Conservation (phyloP, 2,329 filamentous ascomycete genomes). For the Macrophomina pseudophaseolina region DNA sequence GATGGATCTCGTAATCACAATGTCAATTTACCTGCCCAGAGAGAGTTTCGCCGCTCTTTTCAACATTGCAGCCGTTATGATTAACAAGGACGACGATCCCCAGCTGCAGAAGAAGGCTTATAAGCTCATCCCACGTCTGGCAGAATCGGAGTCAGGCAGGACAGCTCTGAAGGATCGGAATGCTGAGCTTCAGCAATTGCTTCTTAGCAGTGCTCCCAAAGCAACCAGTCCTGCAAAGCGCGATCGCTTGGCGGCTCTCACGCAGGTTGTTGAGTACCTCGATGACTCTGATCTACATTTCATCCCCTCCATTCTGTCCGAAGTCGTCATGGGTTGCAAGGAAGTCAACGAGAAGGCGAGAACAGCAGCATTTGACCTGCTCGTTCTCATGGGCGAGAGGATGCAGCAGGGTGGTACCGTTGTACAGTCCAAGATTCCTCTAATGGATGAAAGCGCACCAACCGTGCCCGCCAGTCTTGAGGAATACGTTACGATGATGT, state of each 20-base stretch:
- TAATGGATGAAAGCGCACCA: constrained; percentile 83
- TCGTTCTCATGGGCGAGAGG: constrained; percentile 85
- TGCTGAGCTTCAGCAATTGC: constrained; percentile 77
- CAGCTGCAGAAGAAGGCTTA: constrained; percentile 99
- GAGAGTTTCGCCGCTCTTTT: constrained; percentile 86
- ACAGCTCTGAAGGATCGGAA: constrained; percentile 77
- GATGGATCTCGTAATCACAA: constrained; percentile 96
- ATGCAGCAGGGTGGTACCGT: constrained; percentile 78
- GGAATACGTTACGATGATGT: constrained; percentile 98
- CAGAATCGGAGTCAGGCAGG: constrained; percentile 77
- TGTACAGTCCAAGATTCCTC: constrained; percentile 81
- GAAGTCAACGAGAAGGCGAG: constrained; percentile 96
- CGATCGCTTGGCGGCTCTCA: constrained; percentile 83
- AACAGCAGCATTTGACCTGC: constrained; percentile 84
- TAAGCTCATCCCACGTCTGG: constrained; percentile 91
- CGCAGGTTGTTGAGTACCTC: constrained; percentile 78
- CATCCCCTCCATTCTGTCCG: constrained; percentile 86
- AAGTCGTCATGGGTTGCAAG: constrained; percentile 95
- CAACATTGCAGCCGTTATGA: constrained; percentile 80
- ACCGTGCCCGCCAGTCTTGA: constrained; percentile 81
- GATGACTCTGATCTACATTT: constrained; percentile 84
- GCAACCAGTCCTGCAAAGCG: constrained; percentile 84
- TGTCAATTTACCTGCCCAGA: constrained; percentile 88
- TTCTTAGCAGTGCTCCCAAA: constrained; percentile 80
- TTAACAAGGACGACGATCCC: constrained; percentile 81